Conservation (phyloP, 768 basidiomycete genomes). For the Macrolepiota albuminosa region DNA sequence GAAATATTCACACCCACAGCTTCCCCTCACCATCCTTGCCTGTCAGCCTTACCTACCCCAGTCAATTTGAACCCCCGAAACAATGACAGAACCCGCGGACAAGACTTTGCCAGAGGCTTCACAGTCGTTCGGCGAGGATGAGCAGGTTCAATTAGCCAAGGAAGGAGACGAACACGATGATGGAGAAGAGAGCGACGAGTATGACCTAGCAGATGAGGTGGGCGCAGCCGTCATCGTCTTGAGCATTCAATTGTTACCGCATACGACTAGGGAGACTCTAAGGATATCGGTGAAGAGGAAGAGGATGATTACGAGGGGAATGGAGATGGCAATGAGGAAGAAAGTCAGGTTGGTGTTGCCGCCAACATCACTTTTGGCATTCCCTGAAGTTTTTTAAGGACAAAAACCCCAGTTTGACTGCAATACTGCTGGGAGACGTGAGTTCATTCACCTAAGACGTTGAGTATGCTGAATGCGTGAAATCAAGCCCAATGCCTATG, state of each 20-base stretch:
- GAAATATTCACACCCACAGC: conserved; percentile 16
- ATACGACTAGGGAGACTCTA: conserved; percentile 7
- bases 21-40: conserved; percentile 7
- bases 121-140: conserved; percentile 12
- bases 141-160: not conserved
- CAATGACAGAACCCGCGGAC: conserved; percentile 16
- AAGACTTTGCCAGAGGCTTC: conserved; percentile 9
- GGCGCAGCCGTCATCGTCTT: not conserved
- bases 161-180: conserved; percentile 12
- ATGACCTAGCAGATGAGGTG: conserved; percentile 17
- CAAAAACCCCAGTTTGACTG: conserved; percentile 13
- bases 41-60: not conserved
- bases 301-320: conserved; percentile 17
- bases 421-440: conserved; percentile 17
- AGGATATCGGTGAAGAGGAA: conserved; percentile 9
- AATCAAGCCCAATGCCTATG: conserved; percentile 23
- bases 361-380: not conserved
- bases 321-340: conserved; percentile 7
- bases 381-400: not conserved
- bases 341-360: conserved; percentile 8
- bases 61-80: not conserved
- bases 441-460: not conserved
- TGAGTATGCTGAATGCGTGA: not conserved
- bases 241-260: not conserved
- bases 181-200: conserved; percentile 21